phyloP scores from a whole-genome alignment of 2,329 filamentous ascomycete species.

The Monosporascus sp. region DNA sequence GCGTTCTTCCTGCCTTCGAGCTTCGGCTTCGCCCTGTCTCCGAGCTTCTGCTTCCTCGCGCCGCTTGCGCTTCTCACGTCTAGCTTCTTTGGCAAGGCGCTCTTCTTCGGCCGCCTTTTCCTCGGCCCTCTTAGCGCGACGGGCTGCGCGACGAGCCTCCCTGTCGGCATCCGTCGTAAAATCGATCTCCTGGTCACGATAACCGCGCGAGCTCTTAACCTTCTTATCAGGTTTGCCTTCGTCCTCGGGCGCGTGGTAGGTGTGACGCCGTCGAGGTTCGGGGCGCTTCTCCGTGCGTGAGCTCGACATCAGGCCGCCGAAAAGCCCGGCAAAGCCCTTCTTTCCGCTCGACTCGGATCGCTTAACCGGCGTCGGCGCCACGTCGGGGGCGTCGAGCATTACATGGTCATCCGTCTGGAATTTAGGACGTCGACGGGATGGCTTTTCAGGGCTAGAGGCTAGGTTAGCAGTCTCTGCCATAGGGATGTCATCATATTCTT shows the following conservation, averaged over 20 bases:
- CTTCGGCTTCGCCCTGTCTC: conserved; percentile 50
- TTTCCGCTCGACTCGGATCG: conserved; percentile 59
- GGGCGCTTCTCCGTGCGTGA: conserved; percentile 38
- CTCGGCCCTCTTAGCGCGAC: conserved; percentile 54
- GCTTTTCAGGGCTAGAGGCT: conserved; percentile 41
- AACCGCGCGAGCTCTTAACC: conserved; percentile 32
- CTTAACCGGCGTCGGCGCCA: conserved; percentile 49
- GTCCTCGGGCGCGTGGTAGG: conserved; percentile 46
- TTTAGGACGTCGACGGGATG: conserved; percentile 40
- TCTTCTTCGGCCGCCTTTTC: conserved; percentile 50
- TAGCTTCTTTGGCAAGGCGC: conserved; percentile 49
- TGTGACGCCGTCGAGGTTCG: conserved; percentile 45
- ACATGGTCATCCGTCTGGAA: conserved; percentile 54
- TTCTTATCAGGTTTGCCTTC: conserved; percentile 37
- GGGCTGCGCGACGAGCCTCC: conserved; percentile 59
- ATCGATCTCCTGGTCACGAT: conserved; percentile 42
- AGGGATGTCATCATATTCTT: conserved; percentile 46
- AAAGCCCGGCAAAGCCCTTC: conserved; percentile 57
- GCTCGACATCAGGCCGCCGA: conserved; percentile 53
- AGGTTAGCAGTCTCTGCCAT: conserved; percentile 41
- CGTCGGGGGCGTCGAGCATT: conserved; percentile 48
- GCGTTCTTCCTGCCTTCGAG: conserved; percentile 51
- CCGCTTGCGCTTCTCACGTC: conserved; percentile 49
- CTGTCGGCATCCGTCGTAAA: conserved; percentile 51
- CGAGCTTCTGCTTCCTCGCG: conserved; percentile 51